A percentile compares a stretch with the other conserved stretches of the same genome.
Evolutionary conservation across 2,329 filamentous ascomycete species (phyloP).

Genomic region (Fusarium succisae): DNA sequence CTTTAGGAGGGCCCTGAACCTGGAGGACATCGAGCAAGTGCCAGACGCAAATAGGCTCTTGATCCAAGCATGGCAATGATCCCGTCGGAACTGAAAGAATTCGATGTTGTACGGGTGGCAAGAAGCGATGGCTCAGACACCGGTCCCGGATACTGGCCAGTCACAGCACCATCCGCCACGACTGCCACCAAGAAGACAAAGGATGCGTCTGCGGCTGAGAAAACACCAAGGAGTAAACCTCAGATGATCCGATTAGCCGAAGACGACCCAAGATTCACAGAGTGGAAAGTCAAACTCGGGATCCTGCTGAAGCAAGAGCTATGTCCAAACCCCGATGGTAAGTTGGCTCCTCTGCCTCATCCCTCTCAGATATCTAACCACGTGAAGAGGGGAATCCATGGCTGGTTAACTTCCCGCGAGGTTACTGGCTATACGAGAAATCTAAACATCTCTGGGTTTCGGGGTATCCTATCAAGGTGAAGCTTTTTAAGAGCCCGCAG

Average conservation of each 20-base stretch:
- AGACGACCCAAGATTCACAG: slow-evolving; percentile 55
- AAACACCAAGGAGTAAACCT: slow-evolving; percentile 51
- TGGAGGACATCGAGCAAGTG: neutral
- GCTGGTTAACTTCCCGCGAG: slow-evolving; percentile 56
- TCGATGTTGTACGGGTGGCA: slow-evolving; percentile 53
- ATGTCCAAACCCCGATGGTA: slow-evolving; percentile 53
- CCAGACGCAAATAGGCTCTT: neutral
- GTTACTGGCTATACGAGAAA: slow-evolving; percentile 59
- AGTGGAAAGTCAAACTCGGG: slow-evolving; percentile 57
- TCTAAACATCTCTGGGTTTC: slow-evolving; percentile 61
- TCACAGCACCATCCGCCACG: slow-evolving; percentile 40
- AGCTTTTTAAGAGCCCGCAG: slow-evolving; percentile 62
- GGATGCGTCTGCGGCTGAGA: slow-evolving; percentile 46
- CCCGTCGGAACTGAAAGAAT: slow-evolving; percentile 52
- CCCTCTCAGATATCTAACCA: slow-evolving; percentile 19
- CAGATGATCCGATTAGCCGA: slow-evolving; percentile 56
- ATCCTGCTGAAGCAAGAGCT: slow-evolving; percentile 58
- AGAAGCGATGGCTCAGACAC: slow-evolving; percentile 58
- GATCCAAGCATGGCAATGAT: neutral
- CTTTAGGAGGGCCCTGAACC: neutral
- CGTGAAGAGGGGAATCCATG: slow-evolving; percentile 54
- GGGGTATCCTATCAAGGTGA: slow-evolving; percentile 58
- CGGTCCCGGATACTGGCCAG: slow-evolving; percentile 57
- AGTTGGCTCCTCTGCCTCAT: slow-evolving; percentile 6
- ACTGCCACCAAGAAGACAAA: slow-evolving; percentile 51